Evolutionary conservation across 805 yeast species (phyloP).

Genomic region (Debaryomyces prosopidis): DNA sequence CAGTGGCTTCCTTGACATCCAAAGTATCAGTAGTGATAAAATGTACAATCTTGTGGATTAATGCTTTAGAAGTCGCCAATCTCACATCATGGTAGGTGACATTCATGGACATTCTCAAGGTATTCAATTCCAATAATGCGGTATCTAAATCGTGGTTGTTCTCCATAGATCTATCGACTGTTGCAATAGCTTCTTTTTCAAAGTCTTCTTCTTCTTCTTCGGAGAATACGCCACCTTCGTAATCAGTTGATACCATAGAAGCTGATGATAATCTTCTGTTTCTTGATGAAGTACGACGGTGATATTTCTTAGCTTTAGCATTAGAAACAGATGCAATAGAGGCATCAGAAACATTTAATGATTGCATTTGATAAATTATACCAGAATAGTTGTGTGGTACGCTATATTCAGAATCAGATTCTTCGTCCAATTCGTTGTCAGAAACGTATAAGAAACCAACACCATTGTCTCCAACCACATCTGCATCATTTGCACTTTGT

Average conservation of each 20-base stretch:
- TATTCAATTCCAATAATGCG: slow-evolving; percentile 87
- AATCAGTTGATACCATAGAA: slow-evolving; percentile 48
- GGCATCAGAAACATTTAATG: slow-evolving; percentile 55
- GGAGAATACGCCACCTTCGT: slow-evolving; percentile 34
- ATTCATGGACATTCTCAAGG: slow-evolving; percentile 96
- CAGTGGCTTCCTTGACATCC: slow-evolving; percentile 72
- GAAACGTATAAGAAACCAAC: slow-evolving; percentile 51
- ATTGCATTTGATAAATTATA: slow-evolving; percentile 47
- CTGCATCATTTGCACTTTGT: slow-evolving; percentile 41
- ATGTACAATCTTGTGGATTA: slow-evolving; percentile 67
- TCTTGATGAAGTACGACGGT: slow-evolving; percentile 21
- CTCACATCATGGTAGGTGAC: slow-evolving; percentile 93
- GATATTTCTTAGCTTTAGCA: slow-evolving; percentile 40
- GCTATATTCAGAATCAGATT: slow-evolving; percentile 39
- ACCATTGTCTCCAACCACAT: slow-evolving; percentile 51
- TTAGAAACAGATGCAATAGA: slow-evolving; percentile 55
- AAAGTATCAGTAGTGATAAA: slow-evolving; percentile 77
- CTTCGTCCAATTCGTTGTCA: slow-evolving; percentile 43
- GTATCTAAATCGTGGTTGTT: slow-evolving; percentile 92
- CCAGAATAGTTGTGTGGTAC: slow-evolving; percentile 36
- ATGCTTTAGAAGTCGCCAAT: slow-evolving; percentile 72
- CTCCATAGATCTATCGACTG: slow-evolving; percentile 88
- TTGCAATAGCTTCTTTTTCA: slow-evolving; percentile 86
- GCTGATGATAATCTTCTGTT: slow-evolving; percentile 37
- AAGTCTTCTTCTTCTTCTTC: slow-evolving; percentile 61